These are phyloP conservation scores for Rhododendron mucronatum DNA, from an alignment of 148 eudicot genomes.

Conservation along the genomic window DNA sequence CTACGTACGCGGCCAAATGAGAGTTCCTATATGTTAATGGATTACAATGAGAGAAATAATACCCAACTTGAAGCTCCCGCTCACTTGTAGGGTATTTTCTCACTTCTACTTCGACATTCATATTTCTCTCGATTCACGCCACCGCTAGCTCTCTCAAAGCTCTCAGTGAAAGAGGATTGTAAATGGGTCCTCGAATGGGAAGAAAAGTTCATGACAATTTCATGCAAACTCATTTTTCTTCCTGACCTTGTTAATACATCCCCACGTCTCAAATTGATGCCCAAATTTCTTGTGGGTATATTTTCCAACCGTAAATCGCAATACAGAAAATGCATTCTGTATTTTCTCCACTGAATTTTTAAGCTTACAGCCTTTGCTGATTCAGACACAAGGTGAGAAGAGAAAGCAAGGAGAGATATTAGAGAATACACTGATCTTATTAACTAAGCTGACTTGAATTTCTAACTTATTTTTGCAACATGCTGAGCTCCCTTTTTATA, in stretches of 20 bases:
- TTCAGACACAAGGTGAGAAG: no score
- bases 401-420: no score
- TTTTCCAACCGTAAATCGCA: background rate
- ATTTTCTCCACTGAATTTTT: background rate
- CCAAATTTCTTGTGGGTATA: background rate
- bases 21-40: background rate
- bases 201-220: background rate
- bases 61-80: background rate
- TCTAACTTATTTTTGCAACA: no score
- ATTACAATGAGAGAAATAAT: background rate
- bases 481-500: no score
- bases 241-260: background rate
- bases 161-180: background rate
- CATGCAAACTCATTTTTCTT: background rate
- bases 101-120: background rate
- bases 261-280: background rate
- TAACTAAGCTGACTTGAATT: no score
- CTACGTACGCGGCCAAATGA: no score
- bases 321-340: background rate
- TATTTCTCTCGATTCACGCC: background rate
- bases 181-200: background rate
- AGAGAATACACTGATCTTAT: no score
- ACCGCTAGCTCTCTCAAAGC: background rate
- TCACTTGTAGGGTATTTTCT: background rate
- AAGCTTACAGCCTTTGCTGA: background rate